Percentiles rank a stretch among this genome's conserved stretches.
These are phyloP conservation scores for Candida dendrica DNA, from an alignment of 805 yeast genomes.

Conservation along the genomic window DNA sequence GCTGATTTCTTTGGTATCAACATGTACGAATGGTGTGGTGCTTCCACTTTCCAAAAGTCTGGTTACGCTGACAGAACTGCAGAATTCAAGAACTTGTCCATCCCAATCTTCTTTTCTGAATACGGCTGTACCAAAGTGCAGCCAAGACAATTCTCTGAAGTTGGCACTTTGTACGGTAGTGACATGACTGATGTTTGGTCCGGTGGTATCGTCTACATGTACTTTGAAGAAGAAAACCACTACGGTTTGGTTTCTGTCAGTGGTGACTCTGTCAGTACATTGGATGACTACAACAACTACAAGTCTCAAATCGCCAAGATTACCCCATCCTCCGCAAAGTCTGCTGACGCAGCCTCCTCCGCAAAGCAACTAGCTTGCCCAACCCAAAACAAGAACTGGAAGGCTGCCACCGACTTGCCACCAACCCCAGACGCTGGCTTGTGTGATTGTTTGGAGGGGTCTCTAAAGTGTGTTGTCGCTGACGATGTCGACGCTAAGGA, in stretches of 20 bases:
- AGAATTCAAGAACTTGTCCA: slow-evolving; percentile 56
- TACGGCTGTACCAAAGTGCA: slow-evolving; percentile 68
- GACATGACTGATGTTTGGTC: slow-evolving; percentile 84
- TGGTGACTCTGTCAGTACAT: slow-evolving; percentile 43
- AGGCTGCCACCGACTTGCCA: slow-evolving; percentile 61
- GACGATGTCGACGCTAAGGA: slow-evolving; percentile 46
- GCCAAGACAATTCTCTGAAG: slow-evolving; percentile 73
- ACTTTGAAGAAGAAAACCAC: slow-evolving; percentile 67
- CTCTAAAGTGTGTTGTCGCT: slow-evolving; percentile 55
- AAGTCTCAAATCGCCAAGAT: slow-evolving; percentile 49
- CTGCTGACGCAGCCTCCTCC: slow-evolving; percentile 31
- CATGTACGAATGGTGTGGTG: slow-evolving; percentile 88
- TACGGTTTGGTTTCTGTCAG: slow-evolving; percentile 64
- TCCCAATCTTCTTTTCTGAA: slow-evolving; percentile 77
- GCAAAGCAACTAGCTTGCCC: slow-evolving; percentile 56
- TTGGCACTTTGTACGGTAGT: slow-evolving; percentile 51
- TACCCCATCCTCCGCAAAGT: slow-evolving; percentile 43
- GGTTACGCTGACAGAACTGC: slow-evolving; percentile 63
- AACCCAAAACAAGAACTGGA: slow-evolving; percentile 48
- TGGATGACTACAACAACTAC: slow-evolving; percentile 58
- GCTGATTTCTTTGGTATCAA: slow-evolving; percentile 85
- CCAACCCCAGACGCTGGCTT: slow-evolving; percentile 66
- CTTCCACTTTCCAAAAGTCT: slow-evolving; percentile 46
- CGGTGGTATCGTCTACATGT: slow-evolving; percentile 86
- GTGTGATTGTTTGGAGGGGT: slow-evolving; percentile 55